Base-by-base conservation (phyloP, 129 eudicot species). In the Cynara cardunculus region DNA sequence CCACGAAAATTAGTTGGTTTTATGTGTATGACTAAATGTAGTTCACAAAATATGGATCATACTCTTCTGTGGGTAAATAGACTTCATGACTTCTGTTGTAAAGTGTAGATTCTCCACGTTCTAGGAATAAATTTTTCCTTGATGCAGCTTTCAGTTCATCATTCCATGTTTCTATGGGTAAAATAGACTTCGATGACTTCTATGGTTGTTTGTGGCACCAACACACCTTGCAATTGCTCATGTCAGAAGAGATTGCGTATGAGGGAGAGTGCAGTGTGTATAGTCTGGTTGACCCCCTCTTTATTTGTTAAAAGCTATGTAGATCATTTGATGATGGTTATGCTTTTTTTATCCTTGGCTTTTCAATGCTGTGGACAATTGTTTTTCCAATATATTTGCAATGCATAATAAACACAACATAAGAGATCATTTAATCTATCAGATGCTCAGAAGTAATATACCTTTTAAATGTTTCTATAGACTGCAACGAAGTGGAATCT, bases 401-500 rank as follows among this genome's bases (percentile, higher is more conserved):
- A 7, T 7, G 31, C 56, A 27, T 73, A 41, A 64, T 65, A 26
- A 37, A 41, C 68, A 62, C 79, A 35, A 28, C 34, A 65, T 19
- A 28, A 32, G 66, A 64, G 19, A 30, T 37, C 56, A 41, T 44
- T 65, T 16, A 1, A 6, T 68, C 49, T 46, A 75, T 66, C 4
- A 31, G 80, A 26, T 35, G 10, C 35, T 64, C 49, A 27, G 30
- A 69, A 44, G 22, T 39, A 26, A 68, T 78, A 46, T 78, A 18
- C 34, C 69, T 27, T 74, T 31, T 53, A 41, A 67, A 72, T 74
- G 69, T 79, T 65, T 85, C 53, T 27, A 84, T 78, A 95, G 99
- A 87, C 75, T 86, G 87, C 85, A 82, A 84, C 75, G 88, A 87
- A 39, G 90, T 87, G 85, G 87, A 87, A 25, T 79, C 96, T 82